Percentiles rank a stretch among this genome's conserved stretches.
Evolutionary conservation across 2,329 filamentous ascomycete genomes (phyloP).

Genomic region (Colletotrichum costaricense): DNA sequence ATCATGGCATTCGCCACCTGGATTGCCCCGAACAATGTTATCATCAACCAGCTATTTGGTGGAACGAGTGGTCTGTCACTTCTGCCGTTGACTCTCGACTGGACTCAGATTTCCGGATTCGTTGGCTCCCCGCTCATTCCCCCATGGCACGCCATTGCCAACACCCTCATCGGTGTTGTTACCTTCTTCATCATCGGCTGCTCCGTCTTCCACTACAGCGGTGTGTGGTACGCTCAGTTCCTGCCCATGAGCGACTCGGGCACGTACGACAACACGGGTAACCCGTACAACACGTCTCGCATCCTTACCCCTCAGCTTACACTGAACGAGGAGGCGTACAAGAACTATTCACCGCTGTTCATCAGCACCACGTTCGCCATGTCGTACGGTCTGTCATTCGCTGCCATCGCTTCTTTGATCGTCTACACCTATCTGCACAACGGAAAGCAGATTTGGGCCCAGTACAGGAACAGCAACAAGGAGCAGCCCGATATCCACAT

Average conservation of each 20-base stretch:
- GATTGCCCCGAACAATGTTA: slow-evolving; percentile 74
- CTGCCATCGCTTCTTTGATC: slow-evolving; percentile 76
- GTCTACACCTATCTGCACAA: slow-evolving; percentile 76
- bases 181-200: slow-evolving; percentile 72
- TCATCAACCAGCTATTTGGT: slow-evolving; percentile 81
- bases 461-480: slow-evolving; percentile 67
- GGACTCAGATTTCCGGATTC: slow-evolving; percentile 78
- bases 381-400: slow-evolving; percentile 78
- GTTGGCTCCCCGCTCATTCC: slow-evolving; percentile 76
- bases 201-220: slow-evolving; percentile 72
- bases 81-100: slow-evolving; percentile 80
- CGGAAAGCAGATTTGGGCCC: slow-evolving; percentile 72
- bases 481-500: slow-evolving; percentile 74
- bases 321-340: slow-evolving; percentile 72
- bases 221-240: slow-evolving; percentile 72
- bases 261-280: slow-evolving; percentile 78
- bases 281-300: slow-evolving; percentile 70
- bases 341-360: slow-evolving; percentile 75
- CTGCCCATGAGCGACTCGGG: slow-evolving; percentile 76
- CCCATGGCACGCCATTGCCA: slow-evolving; percentile 80
- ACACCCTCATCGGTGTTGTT: slow-evolving; percentile 76
- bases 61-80: slow-evolving; percentile 75
- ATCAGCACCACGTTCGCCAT: slow-evolving; percentile 79
- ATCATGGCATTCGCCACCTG: slow-evolving; percentile 79
- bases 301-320: slow-evolving; percentile 72